Evolutionary conservation across 1,284 basidiomycete species (phyloP).

Genomic region (Anthracocystis setariae): DNA sequence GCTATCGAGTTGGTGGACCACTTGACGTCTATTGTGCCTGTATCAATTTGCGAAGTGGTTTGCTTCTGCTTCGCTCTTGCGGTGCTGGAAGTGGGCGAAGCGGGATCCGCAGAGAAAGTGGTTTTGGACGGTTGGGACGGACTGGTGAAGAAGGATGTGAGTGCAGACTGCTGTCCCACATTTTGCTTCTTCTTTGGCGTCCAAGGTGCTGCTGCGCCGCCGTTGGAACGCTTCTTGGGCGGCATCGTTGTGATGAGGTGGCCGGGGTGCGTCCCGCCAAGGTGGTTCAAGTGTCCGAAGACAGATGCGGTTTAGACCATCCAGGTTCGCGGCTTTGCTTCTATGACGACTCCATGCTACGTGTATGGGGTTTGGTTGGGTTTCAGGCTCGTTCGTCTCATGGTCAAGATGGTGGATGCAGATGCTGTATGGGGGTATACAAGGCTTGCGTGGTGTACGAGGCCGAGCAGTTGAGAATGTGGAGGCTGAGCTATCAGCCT

Average conservation of each 20-base stretch:
- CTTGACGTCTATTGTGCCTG: neutral
- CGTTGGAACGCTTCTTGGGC: constrained; percentile 31
- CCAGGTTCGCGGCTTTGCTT: neutral
- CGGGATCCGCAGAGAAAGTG: constrained; percentile 5
- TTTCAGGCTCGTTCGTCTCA: no score
- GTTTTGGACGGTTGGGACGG: constrained; percentile 22
- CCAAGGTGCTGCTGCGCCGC: constrained; percentile 18
- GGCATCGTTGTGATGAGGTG: constrained; percentile 14
- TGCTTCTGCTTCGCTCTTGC: constrained; percentile 22
- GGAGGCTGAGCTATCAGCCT: constrained; percentile 32
- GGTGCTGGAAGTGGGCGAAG: constrained; percentile 12
- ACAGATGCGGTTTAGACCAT: neutral
- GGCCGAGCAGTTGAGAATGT: no score
- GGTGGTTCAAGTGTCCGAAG: no score
- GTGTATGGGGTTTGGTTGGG: neutral
- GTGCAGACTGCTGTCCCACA: constrained; percentile 26
- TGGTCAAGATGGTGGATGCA: no score
- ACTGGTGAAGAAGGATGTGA: constrained; percentile 48
- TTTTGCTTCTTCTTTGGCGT: constrained; percentile 40
- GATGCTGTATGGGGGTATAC: neutral
- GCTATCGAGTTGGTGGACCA: neutral
- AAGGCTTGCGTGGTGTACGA: no score
- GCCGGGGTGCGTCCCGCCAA: no score
- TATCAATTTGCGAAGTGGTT: neutral
- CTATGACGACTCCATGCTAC: neutral